Percentiles rank a stretch among this genome's conserved stretches.
Conservation (phyloP, 108 stramenopile species). For the Mediolabrus comicus region DNA sequence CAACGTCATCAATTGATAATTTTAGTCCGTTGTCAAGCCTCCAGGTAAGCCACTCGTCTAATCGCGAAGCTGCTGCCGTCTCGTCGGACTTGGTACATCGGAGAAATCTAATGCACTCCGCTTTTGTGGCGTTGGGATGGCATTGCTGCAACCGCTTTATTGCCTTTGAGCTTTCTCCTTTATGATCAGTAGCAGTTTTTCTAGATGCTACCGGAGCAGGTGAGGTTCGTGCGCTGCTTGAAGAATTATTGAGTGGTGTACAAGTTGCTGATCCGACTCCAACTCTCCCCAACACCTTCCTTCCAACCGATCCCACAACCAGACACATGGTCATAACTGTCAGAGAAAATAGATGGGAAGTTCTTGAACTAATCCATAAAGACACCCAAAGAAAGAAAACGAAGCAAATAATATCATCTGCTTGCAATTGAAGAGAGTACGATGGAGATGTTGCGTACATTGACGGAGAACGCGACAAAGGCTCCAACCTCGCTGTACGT, state of each 20-base stretch:
- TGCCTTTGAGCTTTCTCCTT: background rate
- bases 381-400: constrained; percentile 17
- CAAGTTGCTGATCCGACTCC: background rate
- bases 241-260: background rate
- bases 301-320: background rate
- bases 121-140: constrained; percentile 30
- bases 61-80: constrained; percentile 23
- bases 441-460: constrained; percentile 20
- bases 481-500: background rate
- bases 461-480: constrained; percentile 1
- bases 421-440: constrained; percentile 24
- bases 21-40: constrained; percentile 29
- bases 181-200: background rate
- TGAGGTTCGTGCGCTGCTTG: background rate
- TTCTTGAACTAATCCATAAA: constrained; percentile 1
- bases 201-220: background rate
- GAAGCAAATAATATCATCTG: constrained; percentile 23
- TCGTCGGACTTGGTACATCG: constrained; percentile 30
- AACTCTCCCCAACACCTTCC: background rate
- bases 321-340: constrained; percentile 3
- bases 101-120: constrained; percentile 36
- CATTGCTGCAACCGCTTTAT: constrained; percentile 19
- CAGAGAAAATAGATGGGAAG: background rate
- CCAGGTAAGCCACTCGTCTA: constrained; percentile 34
- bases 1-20: constrained; percentile 9